Conservation (phyloP, 148 eudicot species). For the Persicaria maculosa region DNA sequence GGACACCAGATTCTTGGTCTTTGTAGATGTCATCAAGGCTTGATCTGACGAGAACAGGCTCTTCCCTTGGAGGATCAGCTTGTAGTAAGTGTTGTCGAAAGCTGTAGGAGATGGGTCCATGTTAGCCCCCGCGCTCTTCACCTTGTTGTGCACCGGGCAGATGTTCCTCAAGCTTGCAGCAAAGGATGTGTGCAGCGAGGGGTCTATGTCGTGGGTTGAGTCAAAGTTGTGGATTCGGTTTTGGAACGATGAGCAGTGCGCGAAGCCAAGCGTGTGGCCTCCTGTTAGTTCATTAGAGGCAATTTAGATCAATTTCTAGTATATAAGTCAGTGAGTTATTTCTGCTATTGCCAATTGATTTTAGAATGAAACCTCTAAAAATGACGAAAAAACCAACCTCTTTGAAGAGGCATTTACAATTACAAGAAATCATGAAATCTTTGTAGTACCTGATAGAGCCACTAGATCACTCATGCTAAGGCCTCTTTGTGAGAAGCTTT, state of each 20-base stretch:
- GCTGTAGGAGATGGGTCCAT: constrained; percentile 54
- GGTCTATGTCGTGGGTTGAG: constrained; percentile 49
- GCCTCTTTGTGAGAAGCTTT: constrained; percentile 70
- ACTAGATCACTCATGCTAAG: constrained; percentile 62
- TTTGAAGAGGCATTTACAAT: no score
- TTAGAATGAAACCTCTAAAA: no score
- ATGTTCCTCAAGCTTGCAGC: constrained; percentile 1
- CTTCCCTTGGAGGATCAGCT: constrained; percentile 50
- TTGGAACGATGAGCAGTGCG: constrained; percentile 85
- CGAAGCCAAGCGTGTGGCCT: constrained; percentile 84
- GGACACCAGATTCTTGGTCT: constrained; percentile 37
- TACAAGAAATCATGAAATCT: background rate
- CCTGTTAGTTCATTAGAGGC: constrained; percentile 26
- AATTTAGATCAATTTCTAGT: no score
- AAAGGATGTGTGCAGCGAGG: constrained; percentile 39
- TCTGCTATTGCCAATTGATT: no score
- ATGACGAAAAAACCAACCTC: background rate
- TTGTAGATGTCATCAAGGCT: constrained; percentile 34
- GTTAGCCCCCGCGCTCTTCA: constrained; percentile 30
- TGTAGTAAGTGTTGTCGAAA: constrained; percentile 65
- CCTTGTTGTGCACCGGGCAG: constrained; percentile 6
- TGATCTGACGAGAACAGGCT: constrained; percentile 63
- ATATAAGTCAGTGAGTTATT: no score
- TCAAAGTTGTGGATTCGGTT: constrained; percentile 55
- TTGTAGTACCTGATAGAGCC: constrained; percentile 72